Conservation (phyloP, 306 rosid genomes). For the Leucaena leucocephala region DNA sequence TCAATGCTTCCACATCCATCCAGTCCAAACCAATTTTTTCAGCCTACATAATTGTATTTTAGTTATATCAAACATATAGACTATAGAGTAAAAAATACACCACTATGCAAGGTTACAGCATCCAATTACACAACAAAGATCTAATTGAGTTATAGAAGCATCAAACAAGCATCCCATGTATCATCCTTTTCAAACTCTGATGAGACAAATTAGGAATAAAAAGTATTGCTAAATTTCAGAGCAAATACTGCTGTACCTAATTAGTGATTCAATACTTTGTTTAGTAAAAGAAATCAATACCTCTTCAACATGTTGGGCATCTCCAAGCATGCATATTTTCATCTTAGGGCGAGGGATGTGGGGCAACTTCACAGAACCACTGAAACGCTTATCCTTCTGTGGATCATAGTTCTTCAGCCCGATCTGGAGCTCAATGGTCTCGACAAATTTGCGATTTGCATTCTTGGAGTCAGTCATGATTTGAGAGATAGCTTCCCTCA, state of each 20-base stretch:
- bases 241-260: background rate
- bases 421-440: constrained; percentile 84
- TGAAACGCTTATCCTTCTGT: constrained; percentile 87
- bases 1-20: constrained; percentile 84
- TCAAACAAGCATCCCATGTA: background rate
- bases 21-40: constrained; percentile 75
- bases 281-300: constrained; percentile 29
- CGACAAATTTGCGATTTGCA: constrained; percentile 64
- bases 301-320: constrained; percentile 93
- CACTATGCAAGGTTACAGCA: background rate
- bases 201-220: background rate
- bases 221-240: background rate
- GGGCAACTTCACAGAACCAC: constrained; percentile 82
- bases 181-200: background rate
- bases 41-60: constrained; percentile 49
- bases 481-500: constrained; percentile 67
- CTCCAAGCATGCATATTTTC: constrained; percentile 93
- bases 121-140: too few relatives aligned
- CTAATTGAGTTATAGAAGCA: background rate
- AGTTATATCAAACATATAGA: background rate
- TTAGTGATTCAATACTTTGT: background rate
- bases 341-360: constrained; percentile 90
- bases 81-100: background rate
- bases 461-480: constrained; percentile 58
- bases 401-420: constrained; percentile 89